These are phyloP conservation scores for Chenopodium album DNA, from an alignment of 148 eudicot genomes.

Conservation along the genomic window DNA sequence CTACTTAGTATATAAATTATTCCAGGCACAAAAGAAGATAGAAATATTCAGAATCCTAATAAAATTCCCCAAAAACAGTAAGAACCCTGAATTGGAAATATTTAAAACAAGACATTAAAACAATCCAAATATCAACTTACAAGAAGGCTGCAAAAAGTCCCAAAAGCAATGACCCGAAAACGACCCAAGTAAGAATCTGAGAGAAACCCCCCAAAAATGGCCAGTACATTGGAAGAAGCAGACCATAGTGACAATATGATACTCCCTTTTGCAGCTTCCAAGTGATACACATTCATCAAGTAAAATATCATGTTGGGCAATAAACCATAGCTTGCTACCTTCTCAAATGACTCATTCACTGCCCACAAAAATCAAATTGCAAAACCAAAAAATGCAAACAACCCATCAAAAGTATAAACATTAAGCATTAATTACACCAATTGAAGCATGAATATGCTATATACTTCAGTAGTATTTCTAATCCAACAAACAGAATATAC, in stretches of 20 bases:
- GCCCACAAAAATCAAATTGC: constrained; percentile 10
- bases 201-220: constrained; percentile 28
- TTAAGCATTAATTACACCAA: not conserved
- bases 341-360: constrained; percentile 37
- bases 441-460: not conserved
- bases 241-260: constrained; percentile 28
- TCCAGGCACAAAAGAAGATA: too few species aligned
- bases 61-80: not conserved
- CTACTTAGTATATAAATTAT: too few species aligned
- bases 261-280: constrained; percentile 27
- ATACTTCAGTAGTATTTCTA: too few species aligned
- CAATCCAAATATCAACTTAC: constrained; percentile 20
- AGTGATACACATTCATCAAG: constrained; percentile 33
- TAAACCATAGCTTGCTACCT: constrained; percentile 27
- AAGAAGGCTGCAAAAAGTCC: constrained; percentile 27
- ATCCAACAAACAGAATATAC: too few species aligned
- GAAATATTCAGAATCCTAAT: too few species aligned
- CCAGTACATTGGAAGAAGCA: constrained; percentile 25
- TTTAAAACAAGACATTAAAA: not conserved
- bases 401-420: not conserved
- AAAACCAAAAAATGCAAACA: not conserved
- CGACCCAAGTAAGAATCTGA: constrained; percentile 38
- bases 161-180: constrained; percentile 34
- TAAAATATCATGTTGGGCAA: constrained; percentile 34
- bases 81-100: not conserved